Conservation (phyloP, 768 basidiomycete genomes). For the Termitomyces sp. region DNA sequence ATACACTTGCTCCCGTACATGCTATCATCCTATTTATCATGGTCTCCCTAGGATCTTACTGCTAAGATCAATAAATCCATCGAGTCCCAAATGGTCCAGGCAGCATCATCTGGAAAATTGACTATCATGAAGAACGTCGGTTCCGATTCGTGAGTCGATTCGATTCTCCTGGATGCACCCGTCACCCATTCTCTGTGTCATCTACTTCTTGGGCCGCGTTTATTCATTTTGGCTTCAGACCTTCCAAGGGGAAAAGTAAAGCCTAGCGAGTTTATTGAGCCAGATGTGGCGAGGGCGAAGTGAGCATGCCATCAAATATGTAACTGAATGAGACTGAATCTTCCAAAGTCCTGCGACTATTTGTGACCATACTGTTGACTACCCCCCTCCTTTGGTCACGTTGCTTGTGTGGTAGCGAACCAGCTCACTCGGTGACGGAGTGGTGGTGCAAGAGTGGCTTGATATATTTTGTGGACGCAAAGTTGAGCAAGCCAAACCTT, state of each 20-base stretch:
- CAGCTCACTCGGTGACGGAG: too few species aligned
- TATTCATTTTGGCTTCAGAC: constrained; percentile 5
- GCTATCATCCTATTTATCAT: neutral
- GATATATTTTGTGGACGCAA: too few species aligned
- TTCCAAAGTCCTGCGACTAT: neutral
- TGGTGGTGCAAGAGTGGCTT: too few species aligned
- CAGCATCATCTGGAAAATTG: constrained; percentile 84
- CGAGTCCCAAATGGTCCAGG: constrained; percentile 85
- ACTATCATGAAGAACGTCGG: constrained; percentile 82
- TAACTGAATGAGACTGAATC: neutral
- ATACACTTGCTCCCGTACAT: constrained; percentile 6
- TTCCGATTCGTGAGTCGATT: constrained; percentile 33
- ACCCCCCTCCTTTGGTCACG: neutral
- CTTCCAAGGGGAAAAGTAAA: constrained; percentile 15
- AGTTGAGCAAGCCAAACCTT: too few species aligned
- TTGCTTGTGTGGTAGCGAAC: neutral
- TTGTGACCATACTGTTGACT: neutral
- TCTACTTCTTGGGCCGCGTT: neutral
- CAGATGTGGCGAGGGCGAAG: neutral
- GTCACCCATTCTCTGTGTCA: neutral
- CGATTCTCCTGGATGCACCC: neutral
- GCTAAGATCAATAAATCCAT: constrained; percentile 92
- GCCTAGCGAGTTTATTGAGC: constrained; percentile 2
- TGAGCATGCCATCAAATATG: neutral
- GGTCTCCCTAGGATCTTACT: constrained; percentile 56